Percentiles rank a stretch among this genome's conserved stretches.
Evolutionary conservation across 2,329 filamentous ascomycete species (phyloP).

Genomic region (Cladosporium austrohemisphaericum): DNA sequence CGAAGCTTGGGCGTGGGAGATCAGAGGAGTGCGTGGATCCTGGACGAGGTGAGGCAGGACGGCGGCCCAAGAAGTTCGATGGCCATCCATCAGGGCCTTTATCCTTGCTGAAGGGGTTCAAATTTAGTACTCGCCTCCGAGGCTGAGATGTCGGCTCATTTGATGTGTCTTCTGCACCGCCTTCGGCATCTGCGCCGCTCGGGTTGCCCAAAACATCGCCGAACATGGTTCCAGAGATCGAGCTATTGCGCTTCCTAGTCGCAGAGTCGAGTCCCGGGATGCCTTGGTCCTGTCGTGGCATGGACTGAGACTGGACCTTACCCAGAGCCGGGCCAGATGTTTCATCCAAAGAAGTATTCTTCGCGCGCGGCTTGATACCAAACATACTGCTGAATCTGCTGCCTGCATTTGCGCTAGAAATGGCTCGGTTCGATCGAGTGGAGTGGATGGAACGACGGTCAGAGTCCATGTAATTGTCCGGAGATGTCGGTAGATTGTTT

Average conservation of each 20-base stretch:
- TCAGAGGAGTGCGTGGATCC: conserved; percentile 50
- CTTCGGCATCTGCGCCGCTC: conserved; percentile 7
- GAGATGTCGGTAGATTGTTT: conserved; percentile 41
- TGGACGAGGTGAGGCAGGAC: conserved; percentile 56
- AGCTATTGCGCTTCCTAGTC: conserved; percentile 49
- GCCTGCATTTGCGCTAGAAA: conserved; percentile 37
- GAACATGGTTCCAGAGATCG: conserved; percentile 45
- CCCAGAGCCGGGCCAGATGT: conserved; percentile 61
- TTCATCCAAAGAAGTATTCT: conserved; percentile 58
- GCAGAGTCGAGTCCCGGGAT: conserved; percentile 30
- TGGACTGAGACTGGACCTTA: conserved; percentile 70
- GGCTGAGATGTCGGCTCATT: conserved; percentile 15
- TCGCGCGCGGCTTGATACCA: conserved; percentile 57
- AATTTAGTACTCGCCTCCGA: conserved; percentile 47
- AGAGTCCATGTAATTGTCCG: conserved; percentile 41
- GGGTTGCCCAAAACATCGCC: conserved; percentile 37
- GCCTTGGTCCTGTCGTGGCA: conserved; percentile 57
- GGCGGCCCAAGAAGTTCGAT: conserved; percentile 25
- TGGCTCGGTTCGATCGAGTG: conserved; percentile 48
- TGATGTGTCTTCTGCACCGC: conserved; percentile 18
- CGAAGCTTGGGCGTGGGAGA: conserved; percentile 72
- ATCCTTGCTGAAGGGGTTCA: conserved; percentile 41
- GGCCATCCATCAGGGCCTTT: conserved; percentile 44
- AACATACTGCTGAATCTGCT: conserved; percentile 53
- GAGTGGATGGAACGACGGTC: conserved; percentile 47